Base-by-base conservation (phyloP, 2,329 filamentous ascomycete genomes). In the Diplodia corticola region DNA sequence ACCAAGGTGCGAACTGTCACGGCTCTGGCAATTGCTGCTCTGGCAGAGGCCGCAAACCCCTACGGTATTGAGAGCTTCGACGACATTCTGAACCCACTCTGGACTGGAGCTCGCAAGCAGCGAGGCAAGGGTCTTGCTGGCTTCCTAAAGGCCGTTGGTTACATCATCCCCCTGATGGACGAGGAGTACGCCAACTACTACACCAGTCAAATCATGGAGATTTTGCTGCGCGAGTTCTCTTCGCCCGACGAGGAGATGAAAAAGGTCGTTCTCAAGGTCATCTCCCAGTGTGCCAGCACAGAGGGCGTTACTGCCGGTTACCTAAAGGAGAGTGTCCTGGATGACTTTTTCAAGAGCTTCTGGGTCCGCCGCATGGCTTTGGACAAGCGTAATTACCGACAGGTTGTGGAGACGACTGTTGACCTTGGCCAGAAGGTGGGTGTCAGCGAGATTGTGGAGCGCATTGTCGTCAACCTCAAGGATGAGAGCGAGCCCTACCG, bases 111-210 rank as follows among this genome's bases (percentile, higher is more conserved):
- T 30, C 88, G 94, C 69, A 97, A 97, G 80, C 95, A 99, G 80
- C 89, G 95, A 75, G 95, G 95, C 69, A 99, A 99, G 78, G 93
- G 94, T 72, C 85, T 99, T 51, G 94, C 95, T 26, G 94, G 93
- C 15, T 99, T 97, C 79, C 83, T 99, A 68, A 99, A 99, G 81
- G 95, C 95, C 54, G 94, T 99, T 50, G 95, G 95, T 28, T 98
- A 95, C 77, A 97, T 99, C 75, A 98, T 99, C 69, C 95, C 95
- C 4, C 86, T 99, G 63, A 99, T 99, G 95, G 95, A 99, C 80
- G 95, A 99, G 79, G 95, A 99, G 76, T 98, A 97, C 77, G 94
- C 95, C 79, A 98, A 97, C 77, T 99, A 99, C 81, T 99, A 99
- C 75, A 98, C 95, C 9, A 92, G 89, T 71, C 93, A 99, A 78